Conservation (phyloP, 768 basidiomycete genomes). For the Lactarius akahatsu region DNA sequence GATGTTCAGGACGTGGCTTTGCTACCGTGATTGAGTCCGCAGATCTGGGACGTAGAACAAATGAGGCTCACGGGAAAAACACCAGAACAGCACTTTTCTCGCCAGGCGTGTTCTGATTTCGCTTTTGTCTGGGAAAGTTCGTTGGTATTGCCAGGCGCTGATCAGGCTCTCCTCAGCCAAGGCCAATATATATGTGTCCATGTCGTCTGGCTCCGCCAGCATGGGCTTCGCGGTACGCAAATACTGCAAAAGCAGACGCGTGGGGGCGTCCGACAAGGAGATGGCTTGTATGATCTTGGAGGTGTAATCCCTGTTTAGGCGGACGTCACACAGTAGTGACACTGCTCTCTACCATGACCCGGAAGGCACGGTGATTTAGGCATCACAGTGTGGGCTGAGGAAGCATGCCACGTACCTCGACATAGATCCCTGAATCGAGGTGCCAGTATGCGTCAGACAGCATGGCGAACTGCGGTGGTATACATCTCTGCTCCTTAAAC, state of each 20-base stretch:
- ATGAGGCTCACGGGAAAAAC: slow-evolving; percentile 58
- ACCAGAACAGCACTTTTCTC: slow-evolving; percentile 63
- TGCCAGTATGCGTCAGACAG: slow-evolving; percentile 87
- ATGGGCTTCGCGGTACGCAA: slow-evolving; percentile 73
- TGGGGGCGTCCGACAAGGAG: slow-evolving; percentile 45
- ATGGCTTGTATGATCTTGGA: slow-evolving; percentile 76
- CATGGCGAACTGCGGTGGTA: slow-evolving; percentile 72
- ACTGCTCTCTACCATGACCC: slow-evolving; percentile 55
- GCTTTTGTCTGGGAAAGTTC: slow-evolving; percentile 62
- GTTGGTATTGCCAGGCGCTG: slow-evolving; percentile 76
- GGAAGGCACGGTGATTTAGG: background rate
- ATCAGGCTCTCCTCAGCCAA: slow-evolving; percentile 61
- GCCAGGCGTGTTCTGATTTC: slow-evolving; percentile 55
- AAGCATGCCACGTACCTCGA: slow-evolving; percentile 51
- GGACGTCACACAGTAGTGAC: slow-evolving; percentile 67
- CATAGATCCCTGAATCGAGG: slow-evolving; percentile 66
- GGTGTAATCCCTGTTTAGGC: slow-evolving; percentile 72
- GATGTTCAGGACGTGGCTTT: slow-evolving; percentile 44
- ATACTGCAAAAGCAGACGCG: slow-evolving; percentile 65
- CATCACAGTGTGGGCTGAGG: background rate
- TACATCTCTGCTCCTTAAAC: slow-evolving; percentile 55
- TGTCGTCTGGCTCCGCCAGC: slow-evolving; percentile 64
- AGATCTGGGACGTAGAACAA: background rate
- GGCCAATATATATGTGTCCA: slow-evolving; percentile 67
- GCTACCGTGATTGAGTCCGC: slow-evolving; percentile 12